These are phyloP conservation scores for Xylaria sp. DNA, from an alignment of 2,329 filamentous ascomycete species.

Conservation along the genomic window DNA sequence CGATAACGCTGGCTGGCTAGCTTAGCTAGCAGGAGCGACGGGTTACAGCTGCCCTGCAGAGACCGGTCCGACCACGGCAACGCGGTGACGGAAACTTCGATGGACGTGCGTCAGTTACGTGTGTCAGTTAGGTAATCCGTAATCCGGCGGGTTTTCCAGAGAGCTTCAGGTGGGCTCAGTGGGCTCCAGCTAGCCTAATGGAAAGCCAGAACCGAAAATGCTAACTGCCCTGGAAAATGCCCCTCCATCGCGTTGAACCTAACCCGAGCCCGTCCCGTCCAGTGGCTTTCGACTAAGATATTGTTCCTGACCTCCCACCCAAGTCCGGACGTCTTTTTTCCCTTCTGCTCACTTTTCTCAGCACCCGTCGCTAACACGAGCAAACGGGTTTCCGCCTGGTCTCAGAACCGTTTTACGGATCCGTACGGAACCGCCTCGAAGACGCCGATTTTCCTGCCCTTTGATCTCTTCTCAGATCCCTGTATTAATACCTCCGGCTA, in stretches of 20 bases:
- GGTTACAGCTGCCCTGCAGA: not conserved
- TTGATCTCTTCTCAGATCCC: too few relatives aligned
- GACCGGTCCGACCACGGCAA: not conserved
- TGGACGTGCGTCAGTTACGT: too few relatives aligned
- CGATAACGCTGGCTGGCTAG: conserved; percentile 16
- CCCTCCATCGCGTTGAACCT: conserved; percentile 7
- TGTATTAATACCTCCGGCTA: not conserved
- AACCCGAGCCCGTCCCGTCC: not conserved
- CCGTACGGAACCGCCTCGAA: too few relatives aligned
- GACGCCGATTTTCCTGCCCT: too few relatives aligned
- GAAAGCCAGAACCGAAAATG: too few relatives aligned
- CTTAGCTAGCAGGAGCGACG: too few relatives aligned
- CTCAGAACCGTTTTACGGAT: too few relatives aligned
- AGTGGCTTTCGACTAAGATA: not conserved
- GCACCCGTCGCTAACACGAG: not conserved
- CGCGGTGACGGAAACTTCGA: too few relatives aligned
- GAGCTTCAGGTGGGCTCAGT: too few relatives aligned
- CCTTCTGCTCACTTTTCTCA: not conserved
- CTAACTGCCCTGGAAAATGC: not conserved
- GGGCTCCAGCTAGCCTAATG: too few relatives aligned
- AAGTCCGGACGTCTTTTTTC: not conserved
- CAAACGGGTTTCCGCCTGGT: not conserved
- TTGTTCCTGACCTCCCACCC: conserved; percentile 2
- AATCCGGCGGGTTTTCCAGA: not conserved
- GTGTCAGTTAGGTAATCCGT: not conserved